A percentile compares a stretch with the other conserved stretches of the same genome.
Conservation (phyloP, 2,329 filamentous ascomycete genomes). For the Aspergillus amoenus region DNA sequence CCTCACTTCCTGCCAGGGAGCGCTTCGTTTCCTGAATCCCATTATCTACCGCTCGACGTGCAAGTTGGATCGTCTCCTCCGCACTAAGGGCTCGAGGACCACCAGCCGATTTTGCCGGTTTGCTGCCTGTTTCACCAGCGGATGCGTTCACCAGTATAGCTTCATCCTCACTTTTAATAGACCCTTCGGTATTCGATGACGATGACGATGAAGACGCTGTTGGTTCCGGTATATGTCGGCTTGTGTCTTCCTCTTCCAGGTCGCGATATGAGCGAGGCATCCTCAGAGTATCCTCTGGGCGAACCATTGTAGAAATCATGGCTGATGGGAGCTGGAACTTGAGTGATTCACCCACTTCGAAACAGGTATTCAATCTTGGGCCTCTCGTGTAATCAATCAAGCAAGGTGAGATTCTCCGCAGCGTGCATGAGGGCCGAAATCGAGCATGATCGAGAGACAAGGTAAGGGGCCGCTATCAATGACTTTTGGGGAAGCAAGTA, state of each 20-base stretch:
- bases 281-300: constrained; percentile 38
- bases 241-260: constrained; percentile 32
- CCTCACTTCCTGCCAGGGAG: constrained; percentile 46
- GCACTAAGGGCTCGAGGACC: constrained; percentile 35
- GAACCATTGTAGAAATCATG: constrained; percentile 38
- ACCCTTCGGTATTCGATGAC: constrained; percentile 26
- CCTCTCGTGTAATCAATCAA: constrained; percentile 16
- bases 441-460: constrained; percentile 22
- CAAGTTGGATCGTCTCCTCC: constrained; percentile 48
- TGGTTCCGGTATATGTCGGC: constrained; percentile 28
- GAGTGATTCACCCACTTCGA: neutral
- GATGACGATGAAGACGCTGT: constrained; percentile 22
- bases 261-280: constrained; percentile 34
- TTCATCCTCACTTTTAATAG: constrained; percentile 31
- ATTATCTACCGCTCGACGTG: constrained; percentile 46
- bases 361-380: constrained; percentile 2
- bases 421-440: constrained; percentile 13
- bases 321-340: constrained; percentile 6
- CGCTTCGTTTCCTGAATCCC: constrained; percentile 49
- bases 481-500: neutral
- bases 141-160: constrained; percentile 25
- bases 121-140: constrained; percentile 23
- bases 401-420: constrained; percentile 14
- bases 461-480: constrained; percentile 7
- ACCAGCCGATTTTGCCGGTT: constrained; percentile 21